Evolutionary conservation across 2,329 filamentous ascomycete genomes (phyloP), one percentile per base, ranked within the genome.

Genomic region (Pseudogymnoascus sp.): DNA sequence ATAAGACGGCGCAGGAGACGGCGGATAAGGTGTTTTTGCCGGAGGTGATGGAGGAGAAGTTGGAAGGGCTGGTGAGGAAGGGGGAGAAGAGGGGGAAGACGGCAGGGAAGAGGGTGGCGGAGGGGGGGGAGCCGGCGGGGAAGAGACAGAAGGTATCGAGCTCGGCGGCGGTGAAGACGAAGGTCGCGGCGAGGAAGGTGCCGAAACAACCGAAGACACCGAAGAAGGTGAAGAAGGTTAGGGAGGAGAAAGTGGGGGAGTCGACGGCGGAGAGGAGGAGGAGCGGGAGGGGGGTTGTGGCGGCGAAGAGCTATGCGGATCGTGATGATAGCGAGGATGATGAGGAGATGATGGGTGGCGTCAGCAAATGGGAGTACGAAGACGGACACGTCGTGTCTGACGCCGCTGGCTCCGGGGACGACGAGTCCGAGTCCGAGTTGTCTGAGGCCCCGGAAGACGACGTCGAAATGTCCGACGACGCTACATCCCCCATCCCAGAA

Each of bases 11-110:
- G 0, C 89, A 95, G 71, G 85, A 90, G 70, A 92, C 96, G 71
- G 91, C 93, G 0, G 87, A 91, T 74, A 96, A 89, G 79, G 87
- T 89, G 64, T 96, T 89, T 73, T 82, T 96, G 10, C 88, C 91
- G 0, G 88, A 93, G 64, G 81, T 84, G 62, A 79, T 97, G 29
- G 93, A 97, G 68, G 85, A 86, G 19, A 75, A 86, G 37, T 72
- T 88, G 26, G 79, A 80, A 70, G 78, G 78, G 0, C 71, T 92
- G 53, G 90, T 97, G 64, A 86, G 87, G 70, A 86, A 74, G 42
- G 78, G 77, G 14, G 77, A 96, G 74, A 91, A 88, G 79, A 79
- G 78, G 31, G 84, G 80, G 76, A 62, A 62, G 60, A 63, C 56
- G 42, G 14, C 19, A 1, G 26, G 24, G 14, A 50, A 50, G 16